A percentile compares a stretch with the other conserved stretches of the same genome.
Conservation (phyloP, 202 grass and related monocot genomes). For the Dendrocalamus latiflorus region DNA sequence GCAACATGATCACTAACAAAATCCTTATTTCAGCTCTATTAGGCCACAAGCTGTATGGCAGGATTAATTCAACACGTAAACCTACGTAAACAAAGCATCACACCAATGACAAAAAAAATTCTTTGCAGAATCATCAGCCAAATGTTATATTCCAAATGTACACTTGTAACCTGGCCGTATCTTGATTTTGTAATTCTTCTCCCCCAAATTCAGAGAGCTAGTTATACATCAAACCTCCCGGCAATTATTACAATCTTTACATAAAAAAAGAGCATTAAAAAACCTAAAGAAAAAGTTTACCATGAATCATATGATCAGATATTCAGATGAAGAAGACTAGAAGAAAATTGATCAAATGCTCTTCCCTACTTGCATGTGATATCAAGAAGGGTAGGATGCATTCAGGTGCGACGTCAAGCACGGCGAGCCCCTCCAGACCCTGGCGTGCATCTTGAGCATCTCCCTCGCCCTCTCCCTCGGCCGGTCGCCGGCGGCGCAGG, state of each 20-base stretch:
- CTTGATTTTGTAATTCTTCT: neutral
- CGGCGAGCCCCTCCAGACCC: too few species aligned
- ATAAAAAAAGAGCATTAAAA: conserved; percentile 23
- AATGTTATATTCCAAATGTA: neutral
- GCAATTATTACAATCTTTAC: conserved; percentile 30
- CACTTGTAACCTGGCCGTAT: neutral
- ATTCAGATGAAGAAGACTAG: neutral
- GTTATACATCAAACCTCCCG: neutral
- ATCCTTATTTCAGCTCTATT: neutral
- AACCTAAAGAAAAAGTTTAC: neutral
- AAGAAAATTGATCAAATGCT: neutral
- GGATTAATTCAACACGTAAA: neutral
- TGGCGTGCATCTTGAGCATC: too few species aligned
- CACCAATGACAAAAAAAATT: neutral
- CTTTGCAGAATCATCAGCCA: neutral
- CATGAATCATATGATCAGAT: neutral
- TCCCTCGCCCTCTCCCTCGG: too few species aligned
- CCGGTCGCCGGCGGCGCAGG: conserved; percentile 8
- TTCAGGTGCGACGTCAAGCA: too few species aligned
- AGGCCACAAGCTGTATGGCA: neutral
- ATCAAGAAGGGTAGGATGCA: too few species aligned
- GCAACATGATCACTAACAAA: neutral
- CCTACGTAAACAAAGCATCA: neutral
- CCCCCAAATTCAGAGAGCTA: neutral
- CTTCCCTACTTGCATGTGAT: neutral